Evolutionary conservation across 1,284 basidiomycete genomes (phyloP).

Genomic region (Heterobasidion occidentale): DNA sequence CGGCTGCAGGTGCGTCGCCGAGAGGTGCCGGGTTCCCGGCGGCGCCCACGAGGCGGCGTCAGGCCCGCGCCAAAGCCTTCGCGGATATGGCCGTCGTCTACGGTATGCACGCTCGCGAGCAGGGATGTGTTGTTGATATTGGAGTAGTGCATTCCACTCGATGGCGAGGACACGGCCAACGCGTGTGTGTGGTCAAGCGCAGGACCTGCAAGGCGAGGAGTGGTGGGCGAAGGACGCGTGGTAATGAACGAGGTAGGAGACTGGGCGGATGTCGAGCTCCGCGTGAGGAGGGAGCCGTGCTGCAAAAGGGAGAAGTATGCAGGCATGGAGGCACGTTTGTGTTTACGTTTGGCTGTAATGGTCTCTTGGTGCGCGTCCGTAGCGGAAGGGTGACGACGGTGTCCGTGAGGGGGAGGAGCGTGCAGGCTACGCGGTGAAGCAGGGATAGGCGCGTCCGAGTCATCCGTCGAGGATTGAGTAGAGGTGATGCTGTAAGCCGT

Average conservation of each 20-base stretch:
- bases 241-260: constrained; percentile 34
- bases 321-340: constrained; percentile 67
- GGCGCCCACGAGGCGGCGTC: constrained; percentile 41
- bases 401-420: constrained; percentile 16
- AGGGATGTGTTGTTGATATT: constrained; percentile 5
- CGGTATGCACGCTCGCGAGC: constrained; percentile 15
- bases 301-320: constrained; percentile 67
- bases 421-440: constrained; percentile 19
- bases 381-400: constrained; percentile 13
- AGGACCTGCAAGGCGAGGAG: constrained; percentile 23
- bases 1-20: constrained; percentile 18
- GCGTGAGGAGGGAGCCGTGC: constrained; percentile 12
- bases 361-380: constrained; percentile 23
- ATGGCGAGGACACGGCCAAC: constrained; percentile 2
- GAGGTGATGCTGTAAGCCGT: constrained; percentile 34
- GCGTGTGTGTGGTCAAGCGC: constrained; percentile 20
- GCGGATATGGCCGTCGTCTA: background rate
- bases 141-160: background rate
- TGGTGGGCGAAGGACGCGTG: constrained; percentile 23
- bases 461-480: constrained; percentile 33
- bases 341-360: constrained; percentile 45
- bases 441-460: constrained; percentile 25
- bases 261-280: constrained; percentile 34
- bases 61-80: background rate
- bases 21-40: constrained; percentile 29